phyloP scores from a whole-genome alignment of 257 asterid species.

The Nicotiana undulata region DNA sequence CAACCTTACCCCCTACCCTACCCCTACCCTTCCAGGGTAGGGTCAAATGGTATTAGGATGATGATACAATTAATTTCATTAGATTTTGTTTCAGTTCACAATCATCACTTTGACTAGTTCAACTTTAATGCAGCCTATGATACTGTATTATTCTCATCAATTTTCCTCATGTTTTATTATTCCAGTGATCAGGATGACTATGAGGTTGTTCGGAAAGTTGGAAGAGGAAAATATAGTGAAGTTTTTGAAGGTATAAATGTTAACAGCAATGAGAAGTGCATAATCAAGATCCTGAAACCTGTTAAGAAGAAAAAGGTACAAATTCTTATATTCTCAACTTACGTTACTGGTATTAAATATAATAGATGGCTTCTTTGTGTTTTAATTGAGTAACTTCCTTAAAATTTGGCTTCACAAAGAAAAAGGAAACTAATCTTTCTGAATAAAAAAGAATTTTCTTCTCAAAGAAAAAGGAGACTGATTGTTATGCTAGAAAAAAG shows the following conservation, averaged over 20 bases:
- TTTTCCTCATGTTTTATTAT: conserved; percentile 8
- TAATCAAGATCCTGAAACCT: conserved; percentile 90
- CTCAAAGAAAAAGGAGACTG: background rate
- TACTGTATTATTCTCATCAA: conserved; percentile 2
- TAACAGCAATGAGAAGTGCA: conserved; percentile 70
- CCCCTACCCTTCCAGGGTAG: too few relatives aligned
- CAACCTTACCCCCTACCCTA: too few relatives aligned
- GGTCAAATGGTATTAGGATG: background rate
- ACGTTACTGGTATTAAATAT: background rate
- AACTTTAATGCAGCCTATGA: conserved; percentile 1
- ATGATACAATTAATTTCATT: background rate
- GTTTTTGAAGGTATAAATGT: conserved; percentile 93
- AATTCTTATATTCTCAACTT: background rate
- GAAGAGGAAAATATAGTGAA: conserved; percentile 96
- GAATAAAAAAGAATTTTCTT: too few relatives aligned
- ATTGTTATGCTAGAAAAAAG: background rate
- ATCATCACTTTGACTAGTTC: background rate
- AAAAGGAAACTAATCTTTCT: background rate
- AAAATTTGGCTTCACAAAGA: background rate
- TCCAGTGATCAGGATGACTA: conserved; percentile 86
- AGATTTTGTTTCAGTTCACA: background rate
- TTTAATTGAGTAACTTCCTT: background rate
- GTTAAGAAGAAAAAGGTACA: conserved; percentile 92
- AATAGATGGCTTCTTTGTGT: background rate
- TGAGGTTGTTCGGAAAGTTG: conserved; percentile 92